Percentiles rank a stretch among this genome's conserved stretches.
Conservation (phyloP, 2,329 filamentous ascomycete species). For the Magnaporthiopsis rhizophila region DNA sequence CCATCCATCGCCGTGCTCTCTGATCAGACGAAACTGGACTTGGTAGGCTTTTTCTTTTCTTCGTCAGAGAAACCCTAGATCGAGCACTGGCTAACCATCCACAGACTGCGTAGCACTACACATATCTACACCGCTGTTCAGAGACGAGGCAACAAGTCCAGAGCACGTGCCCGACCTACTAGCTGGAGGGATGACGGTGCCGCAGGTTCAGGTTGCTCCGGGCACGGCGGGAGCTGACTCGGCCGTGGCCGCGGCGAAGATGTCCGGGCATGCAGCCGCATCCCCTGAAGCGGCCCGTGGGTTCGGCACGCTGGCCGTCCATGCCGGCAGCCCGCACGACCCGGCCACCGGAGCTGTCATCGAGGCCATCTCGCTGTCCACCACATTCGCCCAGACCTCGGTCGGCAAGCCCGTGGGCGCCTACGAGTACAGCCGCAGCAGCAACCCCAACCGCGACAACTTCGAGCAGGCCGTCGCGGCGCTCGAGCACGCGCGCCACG, state of each 20-base stretch:
- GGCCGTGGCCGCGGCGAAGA: slow-evolving; percentile 30
- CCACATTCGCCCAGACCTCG: slow-evolving; percentile 85
- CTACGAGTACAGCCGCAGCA: slow-evolving; percentile 89
- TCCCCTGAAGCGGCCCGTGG: slow-evolving; percentile 38
- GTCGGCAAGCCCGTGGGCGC: slow-evolving; percentile 81
- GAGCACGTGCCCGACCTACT: slow-evolving; percentile 7
- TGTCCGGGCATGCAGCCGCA: neutral
- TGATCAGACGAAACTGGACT: neutral
- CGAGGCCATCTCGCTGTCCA: slow-evolving; percentile 89
- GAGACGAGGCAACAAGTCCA: neutral
- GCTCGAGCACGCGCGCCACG: slow-evolving; percentile 85
- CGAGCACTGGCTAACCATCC: neutral
- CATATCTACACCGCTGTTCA: neutral
- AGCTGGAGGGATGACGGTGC: slow-evolving; percentile 21
- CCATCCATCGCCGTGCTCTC: neutral
- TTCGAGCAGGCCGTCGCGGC: slow-evolving; percentile 89
- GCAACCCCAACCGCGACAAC: slow-evolving; percentile 92
- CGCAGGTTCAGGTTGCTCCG: neutral
- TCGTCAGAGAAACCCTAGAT: neutral
- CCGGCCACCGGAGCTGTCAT: slow-evolving; percentile 91
- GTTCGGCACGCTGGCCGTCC: slow-evolving; percentile 91
- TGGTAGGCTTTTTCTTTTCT: neutral
- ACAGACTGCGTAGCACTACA: neutral
- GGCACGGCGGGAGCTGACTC: slow-evolving; percentile 51
- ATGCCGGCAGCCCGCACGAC: slow-evolving; percentile 87